Base-by-base conservation (phyloP, 169 alveolate genomes). In the Plasmodium inui region DNA sequence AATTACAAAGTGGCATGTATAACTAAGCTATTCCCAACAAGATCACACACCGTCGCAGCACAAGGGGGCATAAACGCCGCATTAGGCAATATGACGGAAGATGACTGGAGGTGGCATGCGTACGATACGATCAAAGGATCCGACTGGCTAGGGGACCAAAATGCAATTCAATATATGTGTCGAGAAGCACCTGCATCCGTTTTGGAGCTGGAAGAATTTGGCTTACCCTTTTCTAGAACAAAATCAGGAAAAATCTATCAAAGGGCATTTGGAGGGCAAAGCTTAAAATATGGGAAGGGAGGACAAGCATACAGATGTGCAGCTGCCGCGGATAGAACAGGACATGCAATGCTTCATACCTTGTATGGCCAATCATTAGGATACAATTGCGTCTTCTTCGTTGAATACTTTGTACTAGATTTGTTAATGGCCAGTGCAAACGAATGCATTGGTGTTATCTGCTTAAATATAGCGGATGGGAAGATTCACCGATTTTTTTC, bases 101-200 rank as follows among this genome's bases (percentile, higher is more conserved):
- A 99, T 85, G 99, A 99, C 96, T 99, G 99, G 99, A 97, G 99
- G 83, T 99, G 99, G 99, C 99, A 99, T 93, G 99, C 99, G 46
- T 98, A 98, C 86, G 99, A 99, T 92, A 99, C 99, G 1, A 99
- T 99, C 72, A 99, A 99, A 96, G 99, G 99, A 32, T 96, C 99
- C 12, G 99, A 99, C 96, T 99, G 99, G 99, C 97, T 99, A n/a
- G 99, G 99, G 22, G 99, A 99, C 96, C 99, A 99, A 95, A 99
- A 99, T 93, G 99, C 99, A 93, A 98, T 99, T 78, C 99, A 98
- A 78, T 98, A 98, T 95, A 99, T 99, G 99, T 98, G 99, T 93
- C 96, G 97, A 82, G 99, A 98, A 92, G 99, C 99, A 34, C 99
- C 99, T 30, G 98, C 95, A 72, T 99, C 99, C 3, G 99, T 99